Evolutionary conservation across 371 early-diverging fungal species (phyloP), one percentile per base, ranked within the genome.

Genomic region (Mortierella sp.): DNA sequence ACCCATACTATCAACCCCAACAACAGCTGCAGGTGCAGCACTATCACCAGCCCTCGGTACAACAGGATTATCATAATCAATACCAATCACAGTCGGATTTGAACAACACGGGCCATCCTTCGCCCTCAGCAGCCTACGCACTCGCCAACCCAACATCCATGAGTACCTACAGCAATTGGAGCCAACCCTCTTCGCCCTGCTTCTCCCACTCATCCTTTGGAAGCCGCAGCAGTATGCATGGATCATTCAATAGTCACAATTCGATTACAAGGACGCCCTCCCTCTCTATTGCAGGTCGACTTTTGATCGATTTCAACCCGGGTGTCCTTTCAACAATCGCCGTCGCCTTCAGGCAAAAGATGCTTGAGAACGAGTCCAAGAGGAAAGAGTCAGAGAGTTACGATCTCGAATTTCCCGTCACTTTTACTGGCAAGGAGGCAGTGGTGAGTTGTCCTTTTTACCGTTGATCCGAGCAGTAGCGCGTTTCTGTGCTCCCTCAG

Each of bases 351-450:
- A 77, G 87, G 24, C 72, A 82, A 70, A 82, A 75, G 78, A 82
- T 86, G 87, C 71, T 86, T 2, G 75, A 77, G 35, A 86, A 82
- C 70, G 87, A 86, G 49, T 32, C 54, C 54, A 86, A 86, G 56
- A 70, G 83, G 72, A 43, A 72, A 29, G 87, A 86, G 21, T 80
- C 87, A 16, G 80, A 46, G 27, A 95, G 94, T 78, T 96, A 97
- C 79, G 91, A 91, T 4, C 91, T 97, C 32, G 95, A 96, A 83
- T 96, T 97, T 84, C 92, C 90, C 54, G 92, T 93, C 60, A 93
- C 93, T 70, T 97, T 97, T 88, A 92, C 93, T 38, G 98, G 97
- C 41, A 91, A 91, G 76, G 96, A 96, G 49, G 97, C 96, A 8
- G 96, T 97, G 78, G 97, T 95, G 91, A 75, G 92, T 68, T 82